Conservation (phyloP, 1,139 yeast genomes). For the Groenewaldozyma sp. region DNA sequence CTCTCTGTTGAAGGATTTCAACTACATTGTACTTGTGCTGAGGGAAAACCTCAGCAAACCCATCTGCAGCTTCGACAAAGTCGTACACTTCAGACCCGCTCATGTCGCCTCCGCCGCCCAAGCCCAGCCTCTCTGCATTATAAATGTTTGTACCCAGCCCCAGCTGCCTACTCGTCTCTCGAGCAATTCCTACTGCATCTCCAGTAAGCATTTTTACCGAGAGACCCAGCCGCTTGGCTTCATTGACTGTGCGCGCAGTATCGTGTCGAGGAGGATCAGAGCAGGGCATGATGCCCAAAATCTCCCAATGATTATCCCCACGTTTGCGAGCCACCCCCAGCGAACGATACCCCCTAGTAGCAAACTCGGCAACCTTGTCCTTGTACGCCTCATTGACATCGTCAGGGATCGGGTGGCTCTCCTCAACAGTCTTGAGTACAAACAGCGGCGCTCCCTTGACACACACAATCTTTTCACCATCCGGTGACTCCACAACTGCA, state of each 20-base stretch:
- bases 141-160: constrained; percentile 64
- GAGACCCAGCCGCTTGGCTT: constrained; percentile 57
- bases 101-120: constrained; percentile 67
- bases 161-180: constrained; percentile 62
- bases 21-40: constrained; percentile 75
- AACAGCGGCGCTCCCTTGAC: constrained; percentile 68
- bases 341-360: constrained; percentile 66
- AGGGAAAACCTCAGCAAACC: constrained; percentile 77
- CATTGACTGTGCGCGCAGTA: constrained; percentile 59
- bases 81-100: constrained; percentile 68
- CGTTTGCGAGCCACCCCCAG: constrained; percentile 67
- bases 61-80: constrained; percentile 71
- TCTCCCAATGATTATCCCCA: constrained; percentile 66
- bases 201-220: constrained; percentile 67
- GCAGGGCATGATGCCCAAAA: constrained; percentile 65
- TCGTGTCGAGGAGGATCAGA: constrained; percentile 71
- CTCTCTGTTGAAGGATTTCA: constrained; percentile 67
- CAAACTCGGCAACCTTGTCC: constrained; percentile 64
- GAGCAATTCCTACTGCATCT: constrained; percentile 69
- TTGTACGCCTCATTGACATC: constrained; percentile 56
- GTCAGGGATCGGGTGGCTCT: constrained; percentile 58
- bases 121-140: constrained; percentile 63
- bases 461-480: constrained; percentile 58
- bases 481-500: constrained; percentile 59
- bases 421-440: constrained; percentile 62